phyloP scores from a whole-genome alignment of 1,284 basidiomycete genomes.

The Ustilago xerochloae region DNA sequence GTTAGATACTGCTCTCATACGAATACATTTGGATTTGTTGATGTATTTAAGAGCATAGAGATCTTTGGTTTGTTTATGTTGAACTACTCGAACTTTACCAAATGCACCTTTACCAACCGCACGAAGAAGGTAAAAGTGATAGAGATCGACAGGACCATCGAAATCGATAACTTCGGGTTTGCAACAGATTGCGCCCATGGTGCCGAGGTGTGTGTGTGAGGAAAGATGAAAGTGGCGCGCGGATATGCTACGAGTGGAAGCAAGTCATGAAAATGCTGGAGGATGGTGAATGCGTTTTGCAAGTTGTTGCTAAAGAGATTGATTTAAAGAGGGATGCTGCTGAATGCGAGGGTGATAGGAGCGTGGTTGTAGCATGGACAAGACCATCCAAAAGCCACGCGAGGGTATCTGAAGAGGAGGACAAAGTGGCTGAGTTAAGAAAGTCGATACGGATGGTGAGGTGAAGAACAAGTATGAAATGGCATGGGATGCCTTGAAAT shows the following conservation, averaged over 20 bases:
- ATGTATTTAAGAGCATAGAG: constrained; percentile 98
- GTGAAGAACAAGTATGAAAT: too few species aligned
- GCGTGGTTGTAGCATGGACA: too few species aligned
- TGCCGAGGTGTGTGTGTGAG: not conserved
- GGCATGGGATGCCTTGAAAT: too few species aligned
- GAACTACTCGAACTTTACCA: constrained; percentile 97
- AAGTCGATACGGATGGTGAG: too few species aligned
- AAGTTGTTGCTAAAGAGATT: too few species aligned
- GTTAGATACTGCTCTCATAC: constrained; percentile 97
- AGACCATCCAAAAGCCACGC: too few species aligned
- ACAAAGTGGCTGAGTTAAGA: too few species aligned
- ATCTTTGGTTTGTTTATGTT: constrained; percentile 91
- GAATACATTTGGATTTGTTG: constrained; percentile 94
- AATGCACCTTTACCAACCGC: constrained; percentile 98
- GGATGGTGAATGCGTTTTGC: too few species aligned
- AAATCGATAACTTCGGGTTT: constrained; percentile 92
- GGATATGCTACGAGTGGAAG: not conserved
- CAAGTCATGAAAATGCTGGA: too few species aligned
- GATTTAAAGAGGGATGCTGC: too few species aligned
- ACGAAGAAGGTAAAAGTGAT: constrained; percentile 92
- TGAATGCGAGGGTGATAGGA: too few species aligned
- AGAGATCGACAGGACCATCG: constrained; percentile 94
- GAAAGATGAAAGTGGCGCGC: not conserved
- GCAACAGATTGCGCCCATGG: constrained; percentile 85
- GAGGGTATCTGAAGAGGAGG: too few species aligned